Evolutionary conservation across 768 basidiomycete species (phyloP).

Genomic region (Phlebiopsis flavidoalba): DNA sequence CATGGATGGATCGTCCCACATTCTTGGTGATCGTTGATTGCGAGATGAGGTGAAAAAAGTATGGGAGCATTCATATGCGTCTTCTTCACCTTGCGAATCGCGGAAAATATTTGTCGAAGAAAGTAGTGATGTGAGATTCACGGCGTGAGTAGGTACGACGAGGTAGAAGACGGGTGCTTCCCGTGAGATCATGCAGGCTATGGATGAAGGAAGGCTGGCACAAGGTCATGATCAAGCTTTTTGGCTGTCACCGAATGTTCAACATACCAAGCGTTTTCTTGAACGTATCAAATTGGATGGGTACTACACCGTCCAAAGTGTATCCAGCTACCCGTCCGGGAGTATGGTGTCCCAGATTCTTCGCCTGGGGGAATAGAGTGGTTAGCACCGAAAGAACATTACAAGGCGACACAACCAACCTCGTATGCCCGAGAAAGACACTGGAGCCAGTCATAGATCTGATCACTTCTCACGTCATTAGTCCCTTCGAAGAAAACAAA

Average conservation of each 20-base stretch:
- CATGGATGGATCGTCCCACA: conserved; percentile 38
- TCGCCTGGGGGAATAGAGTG: conserved; percentile 38
- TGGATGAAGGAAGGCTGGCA: conserved; percentile 47
- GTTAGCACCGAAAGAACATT: conserved; percentile 9
- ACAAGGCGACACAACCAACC: conserved; percentile 35
- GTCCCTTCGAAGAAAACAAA: conserved; percentile 68
- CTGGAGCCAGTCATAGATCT: conserved; percentile 58
- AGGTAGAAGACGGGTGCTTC: conserved; percentile 64
- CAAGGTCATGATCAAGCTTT: not conserved
- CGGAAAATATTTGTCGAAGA: conserved; percentile 65
- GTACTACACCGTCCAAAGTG: conserved; percentile 51
- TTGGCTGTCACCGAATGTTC: not conserved
- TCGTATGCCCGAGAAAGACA: conserved; percentile 49
- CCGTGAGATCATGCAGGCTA: conserved; percentile 31
- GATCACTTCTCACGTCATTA: conserved; percentile 37
- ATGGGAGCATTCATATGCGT: conserved; percentile 42
- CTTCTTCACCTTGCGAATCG: conserved; percentile 52
- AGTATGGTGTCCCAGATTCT: conserved; percentile 52
- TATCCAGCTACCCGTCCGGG: conserved; percentile 46
- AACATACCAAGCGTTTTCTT: conserved; percentile 59
- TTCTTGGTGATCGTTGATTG: conserved; percentile 50
- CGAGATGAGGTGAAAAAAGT: conserved; percentile 70
- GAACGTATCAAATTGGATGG: conserved; percentile 64
- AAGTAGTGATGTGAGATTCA: conserved; percentile 61
- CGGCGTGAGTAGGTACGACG: conserved; percentile 51